These are phyloP conservation scores for Oryza officinalis DNA, from an alignment of 176 grass and related monocot species.

Conservation along the genomic window DNA sequence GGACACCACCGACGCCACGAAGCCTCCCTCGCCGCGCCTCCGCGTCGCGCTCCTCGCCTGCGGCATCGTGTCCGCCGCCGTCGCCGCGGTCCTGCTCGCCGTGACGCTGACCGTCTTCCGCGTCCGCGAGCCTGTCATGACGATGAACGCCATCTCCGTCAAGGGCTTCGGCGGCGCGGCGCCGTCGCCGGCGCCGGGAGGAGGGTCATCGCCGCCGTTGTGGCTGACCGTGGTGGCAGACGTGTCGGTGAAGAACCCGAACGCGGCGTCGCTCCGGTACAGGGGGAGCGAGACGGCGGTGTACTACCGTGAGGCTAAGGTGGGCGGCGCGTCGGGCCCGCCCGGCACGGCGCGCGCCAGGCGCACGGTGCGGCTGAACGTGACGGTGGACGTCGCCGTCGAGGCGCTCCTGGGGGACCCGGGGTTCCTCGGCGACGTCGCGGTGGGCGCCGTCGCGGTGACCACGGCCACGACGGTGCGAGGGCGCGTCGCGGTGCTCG, in stretches of 20 bases:
- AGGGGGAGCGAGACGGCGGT: constrained; percentile 46
- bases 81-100: not conserved
- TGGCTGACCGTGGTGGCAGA: constrained; percentile 56
- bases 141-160: constrained; percentile 63
- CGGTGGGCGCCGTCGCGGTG: constrained; percentile 39
- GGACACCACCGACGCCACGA: not conserved
- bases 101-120: constrained; percentile 53
- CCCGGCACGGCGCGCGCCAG: constrained; percentile 48
- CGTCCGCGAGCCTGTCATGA: constrained; percentile 76
- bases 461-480: constrained; percentile 57
- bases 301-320: constrained; percentile 53
- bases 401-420: constrained; percentile 36
- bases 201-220: not conserved
- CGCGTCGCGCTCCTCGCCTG: constrained; percentile 27
- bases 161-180: constrained; percentile 6
- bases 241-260: constrained; percentile 82
- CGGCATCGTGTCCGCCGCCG: constrained; percentile 1
- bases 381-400: constrained; percentile 59
- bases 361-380: constrained; percentile 54
- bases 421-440: constrained; percentile 41
- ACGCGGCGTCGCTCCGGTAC: constrained; percentile 64
- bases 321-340: constrained; percentile 45
- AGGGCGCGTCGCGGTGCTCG: constrained; percentile 56
- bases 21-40: constrained; percentile 19
- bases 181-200: not conserved